Conservation (phyloP, 129 eudicot genomes). For the Ambrosia trifida region DNA sequence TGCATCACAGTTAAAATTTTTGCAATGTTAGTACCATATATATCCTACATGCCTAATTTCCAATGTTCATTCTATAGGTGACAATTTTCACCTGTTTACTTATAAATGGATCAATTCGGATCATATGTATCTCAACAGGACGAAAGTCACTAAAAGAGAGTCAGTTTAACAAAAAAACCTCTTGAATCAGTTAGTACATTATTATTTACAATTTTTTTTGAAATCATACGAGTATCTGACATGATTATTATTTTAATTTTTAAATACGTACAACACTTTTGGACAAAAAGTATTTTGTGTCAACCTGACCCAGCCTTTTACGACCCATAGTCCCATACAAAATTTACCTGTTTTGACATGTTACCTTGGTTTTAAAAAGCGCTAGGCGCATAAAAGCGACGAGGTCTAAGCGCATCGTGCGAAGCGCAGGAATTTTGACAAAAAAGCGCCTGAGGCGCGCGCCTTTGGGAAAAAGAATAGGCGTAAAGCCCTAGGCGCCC, state of each 20-base stretch:
- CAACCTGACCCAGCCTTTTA: background rate
- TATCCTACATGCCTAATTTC: conserved; percentile 10
- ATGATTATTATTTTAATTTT: background rate
- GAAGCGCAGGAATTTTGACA: too few species aligned
- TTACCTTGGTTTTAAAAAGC: too few species aligned
- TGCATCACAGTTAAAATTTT: conserved; percentile 38
- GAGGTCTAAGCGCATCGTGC: too few species aligned
- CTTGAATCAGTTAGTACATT: background rate
- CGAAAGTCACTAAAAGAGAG: background rate
- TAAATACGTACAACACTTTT: background rate
- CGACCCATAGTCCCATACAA: background rate
- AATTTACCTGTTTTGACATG: background rate
- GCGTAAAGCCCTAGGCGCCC: too few species aligned
- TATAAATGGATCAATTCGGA: background rate
- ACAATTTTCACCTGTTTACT: background rate
- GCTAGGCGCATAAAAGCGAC: too few species aligned
- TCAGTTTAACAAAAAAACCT: background rate
- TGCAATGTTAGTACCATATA: conserved; percentile 20
- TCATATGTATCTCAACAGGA: background rate
- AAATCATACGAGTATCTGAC: background rate
- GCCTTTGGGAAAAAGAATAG: too few species aligned
- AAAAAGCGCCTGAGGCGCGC: too few species aligned
- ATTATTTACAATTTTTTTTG: background rate
- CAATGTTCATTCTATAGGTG: background rate
- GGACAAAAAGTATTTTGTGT: background rate